phyloP scores from a whole-genome alignment of 2,329 filamentous ascomycete genomes.

The Botrytis aclada region DNA sequence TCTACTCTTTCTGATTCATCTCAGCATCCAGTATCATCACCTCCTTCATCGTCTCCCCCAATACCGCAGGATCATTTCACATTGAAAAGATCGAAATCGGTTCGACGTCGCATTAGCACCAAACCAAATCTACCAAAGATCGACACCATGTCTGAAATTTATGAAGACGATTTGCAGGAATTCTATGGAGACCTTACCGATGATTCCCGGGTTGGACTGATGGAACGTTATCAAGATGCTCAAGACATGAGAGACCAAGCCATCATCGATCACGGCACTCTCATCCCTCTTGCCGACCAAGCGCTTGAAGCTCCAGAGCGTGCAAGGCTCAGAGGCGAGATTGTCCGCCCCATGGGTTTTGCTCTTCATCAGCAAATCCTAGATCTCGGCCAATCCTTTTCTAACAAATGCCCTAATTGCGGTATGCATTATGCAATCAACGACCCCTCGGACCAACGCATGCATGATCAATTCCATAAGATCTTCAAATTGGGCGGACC shows the following conservation, averaged over 20 bases:
- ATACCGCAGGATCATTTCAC: constrained; percentile 17
- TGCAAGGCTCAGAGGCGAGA: constrained; percentile 8
- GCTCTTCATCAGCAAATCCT: constrained; percentile 20
- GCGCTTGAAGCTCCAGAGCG: background rate
- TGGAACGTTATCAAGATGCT: constrained; percentile 4
- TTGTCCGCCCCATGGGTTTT: background rate
- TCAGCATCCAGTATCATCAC: background rate
- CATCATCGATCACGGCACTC: constrained; percentile 2
- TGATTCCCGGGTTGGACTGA: background rate
- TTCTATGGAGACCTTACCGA: constrained; percentile 1
- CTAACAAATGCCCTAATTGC: constrained; percentile 24
- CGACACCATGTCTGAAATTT: constrained; percentile 12
- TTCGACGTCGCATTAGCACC: constrained; percentile 27
- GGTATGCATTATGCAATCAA: constrained; percentile 25
- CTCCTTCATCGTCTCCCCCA: constrained; percentile 1
- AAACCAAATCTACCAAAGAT: constrained; percentile 18
- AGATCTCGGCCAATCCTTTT: constrained; percentile 22
- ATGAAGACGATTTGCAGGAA: constrained; percentile 2
- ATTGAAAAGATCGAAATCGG: constrained; percentile 17
- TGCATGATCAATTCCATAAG: constrained; percentile 21
- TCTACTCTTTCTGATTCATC: background rate
- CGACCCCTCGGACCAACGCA: constrained; percentile 15
- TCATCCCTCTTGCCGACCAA: background rate
- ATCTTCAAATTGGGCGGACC: constrained; percentile 6
- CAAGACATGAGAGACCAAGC: constrained; percentile 12